Percentiles rank a stretch among this genome's conserved stretches.
Evolutionary conservation across 2,329 filamentous ascomycete genomes (phyloP).

Genomic region (Sporothrix pseudoabietina): DNA sequence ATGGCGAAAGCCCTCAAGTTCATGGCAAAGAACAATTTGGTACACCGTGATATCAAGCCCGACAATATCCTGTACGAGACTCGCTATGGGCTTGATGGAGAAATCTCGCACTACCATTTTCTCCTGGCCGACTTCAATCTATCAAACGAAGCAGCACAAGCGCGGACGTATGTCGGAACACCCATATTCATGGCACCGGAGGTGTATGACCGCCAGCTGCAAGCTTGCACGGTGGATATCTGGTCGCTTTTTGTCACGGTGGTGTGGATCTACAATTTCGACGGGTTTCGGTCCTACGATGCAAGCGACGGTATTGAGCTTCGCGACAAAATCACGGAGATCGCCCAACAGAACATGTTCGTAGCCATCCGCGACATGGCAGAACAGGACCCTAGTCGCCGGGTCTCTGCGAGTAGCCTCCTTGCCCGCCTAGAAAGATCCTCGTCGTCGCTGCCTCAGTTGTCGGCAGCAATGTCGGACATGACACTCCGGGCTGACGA

Average conservation of each 20-base stretch:
- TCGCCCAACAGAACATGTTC: slow-evolving; percentile 9
- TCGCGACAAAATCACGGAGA: slow-evolving; percentile 31
- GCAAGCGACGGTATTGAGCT: slow-evolving; percentile 29
- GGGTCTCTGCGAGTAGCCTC: slow-evolving; percentile 18
- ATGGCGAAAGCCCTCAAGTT: slow-evolving; percentile 36
- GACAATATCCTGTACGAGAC: slow-evolving; percentile 92
- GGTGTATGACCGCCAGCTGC: slow-evolving; percentile 33
- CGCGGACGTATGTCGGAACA: slow-evolving; percentile 37
- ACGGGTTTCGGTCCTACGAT: slow-evolving; percentile 33
- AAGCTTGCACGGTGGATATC: slow-evolving; percentile 39
- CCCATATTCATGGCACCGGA: slow-evolving; percentile 40
- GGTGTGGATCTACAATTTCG: slow-evolving; percentile 36
- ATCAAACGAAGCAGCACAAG: slow-evolving; percentile 61
- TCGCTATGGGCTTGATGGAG: slow-evolving; percentile 30
- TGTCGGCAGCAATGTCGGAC: not conserved
- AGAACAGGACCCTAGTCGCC: slow-evolving; percentile 5
- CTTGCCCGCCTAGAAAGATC: slow-evolving; percentile 7
- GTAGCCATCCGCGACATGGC: slow-evolving; percentile 20
- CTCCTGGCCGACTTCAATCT: slow-evolving; percentile 96
- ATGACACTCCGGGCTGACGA: not conserved
- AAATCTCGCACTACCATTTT: slow-evolving; percentile 54
- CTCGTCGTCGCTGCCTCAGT: not conserved
- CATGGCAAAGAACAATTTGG: slow-evolving; percentile 63
- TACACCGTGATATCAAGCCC: slow-evolving; percentile 96
- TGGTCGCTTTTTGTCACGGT: slow-evolving; percentile 42